Evolutionary conservation across 2,329 filamentous ascomycete species (phyloP).

Genomic region (Aureobasidium sp.): DNA sequence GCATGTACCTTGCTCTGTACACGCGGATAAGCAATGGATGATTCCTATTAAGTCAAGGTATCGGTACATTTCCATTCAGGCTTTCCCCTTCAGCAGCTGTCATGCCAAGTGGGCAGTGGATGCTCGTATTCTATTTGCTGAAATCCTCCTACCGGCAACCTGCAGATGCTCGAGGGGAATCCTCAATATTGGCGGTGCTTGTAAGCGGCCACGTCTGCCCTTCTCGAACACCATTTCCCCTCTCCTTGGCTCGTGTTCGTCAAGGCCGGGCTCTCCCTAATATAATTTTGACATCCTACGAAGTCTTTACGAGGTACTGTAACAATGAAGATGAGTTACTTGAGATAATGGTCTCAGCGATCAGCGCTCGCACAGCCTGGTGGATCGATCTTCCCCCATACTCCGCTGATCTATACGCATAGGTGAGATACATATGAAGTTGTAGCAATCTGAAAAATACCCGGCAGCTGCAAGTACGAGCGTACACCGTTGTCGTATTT

Average conservation of each 20-base stretch:
- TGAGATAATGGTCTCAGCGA: neutral
- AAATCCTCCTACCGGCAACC: slow-evolving; percentile 4
- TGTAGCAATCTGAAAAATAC: neutral
- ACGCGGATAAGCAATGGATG: neutral
- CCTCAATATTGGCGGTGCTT: neutral
- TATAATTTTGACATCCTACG: neutral
- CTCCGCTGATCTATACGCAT: neutral
- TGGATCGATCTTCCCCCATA: neutral
- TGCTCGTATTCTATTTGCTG: slow-evolving; percentile 2
- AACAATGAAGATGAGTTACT: neutral
- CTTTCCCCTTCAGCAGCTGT: slow-evolving; percentile 1
- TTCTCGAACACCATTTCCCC: neutral
- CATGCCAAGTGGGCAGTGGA: slow-evolving; percentile 1
- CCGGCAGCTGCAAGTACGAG: neutral
- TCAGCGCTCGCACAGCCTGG: neutral
- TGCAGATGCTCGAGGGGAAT: neutral
- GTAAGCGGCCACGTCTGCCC: neutral
- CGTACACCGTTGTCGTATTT: neutral
- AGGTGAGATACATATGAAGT: neutral
- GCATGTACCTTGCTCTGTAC: slow-evolving; percentile 3
- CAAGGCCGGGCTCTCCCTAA: neutral
- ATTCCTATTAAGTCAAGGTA: neutral
- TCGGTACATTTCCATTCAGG: neutral
- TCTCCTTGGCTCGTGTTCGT: slow-evolving; percentile 9
- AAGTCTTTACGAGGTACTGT: neutral